These are phyloP conservation scores for Ganoderma multipileum DNA, from an alignment of 1,284 basidiomycete genomes.

Conservation along the genomic window DNA sequence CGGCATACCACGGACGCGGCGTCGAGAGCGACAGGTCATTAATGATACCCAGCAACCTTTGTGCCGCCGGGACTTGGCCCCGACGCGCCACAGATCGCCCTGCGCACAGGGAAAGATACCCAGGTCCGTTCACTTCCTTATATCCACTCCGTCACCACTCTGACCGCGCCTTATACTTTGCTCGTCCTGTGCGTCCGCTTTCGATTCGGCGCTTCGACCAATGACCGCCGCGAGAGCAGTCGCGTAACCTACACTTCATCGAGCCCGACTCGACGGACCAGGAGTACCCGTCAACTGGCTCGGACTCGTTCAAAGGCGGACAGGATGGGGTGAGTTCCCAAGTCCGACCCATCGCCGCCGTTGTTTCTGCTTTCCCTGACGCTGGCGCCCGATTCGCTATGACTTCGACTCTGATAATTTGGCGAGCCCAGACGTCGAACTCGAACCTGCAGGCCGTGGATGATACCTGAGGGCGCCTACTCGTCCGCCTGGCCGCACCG, in stretches of 20 bases:
- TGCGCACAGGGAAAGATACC: background rate
- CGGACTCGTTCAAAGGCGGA: background rate
- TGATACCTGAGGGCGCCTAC: background rate
- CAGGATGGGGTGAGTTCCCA: background rate
- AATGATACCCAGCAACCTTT: background rate
- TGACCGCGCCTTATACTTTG: too few relatives aligned
- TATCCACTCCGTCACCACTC: background rate
- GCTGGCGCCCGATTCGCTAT: background rate
- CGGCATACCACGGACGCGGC: background rate
- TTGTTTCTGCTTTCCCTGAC: background rate
- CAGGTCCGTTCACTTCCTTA: background rate
- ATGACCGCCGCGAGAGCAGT: too few relatives aligned
- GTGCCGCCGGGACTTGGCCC: background rate
- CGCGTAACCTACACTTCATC: background rate
- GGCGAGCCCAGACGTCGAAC: background rate
- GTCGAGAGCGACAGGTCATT: background rate
- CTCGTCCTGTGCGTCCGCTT: too few relatives aligned
- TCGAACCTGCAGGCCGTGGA: background rate
- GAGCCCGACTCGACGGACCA: background rate
- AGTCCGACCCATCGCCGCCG: background rate
- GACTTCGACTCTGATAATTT: background rate
- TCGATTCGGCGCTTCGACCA: too few relatives aligned
- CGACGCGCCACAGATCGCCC: background rate
- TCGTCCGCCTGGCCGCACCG: too few relatives aligned
- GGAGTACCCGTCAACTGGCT: background rate